These are phyloP conservation scores for Suillus hirtellus DNA, from an alignment of 768 basidiomycete species.

Conservation along the genomic window DNA sequence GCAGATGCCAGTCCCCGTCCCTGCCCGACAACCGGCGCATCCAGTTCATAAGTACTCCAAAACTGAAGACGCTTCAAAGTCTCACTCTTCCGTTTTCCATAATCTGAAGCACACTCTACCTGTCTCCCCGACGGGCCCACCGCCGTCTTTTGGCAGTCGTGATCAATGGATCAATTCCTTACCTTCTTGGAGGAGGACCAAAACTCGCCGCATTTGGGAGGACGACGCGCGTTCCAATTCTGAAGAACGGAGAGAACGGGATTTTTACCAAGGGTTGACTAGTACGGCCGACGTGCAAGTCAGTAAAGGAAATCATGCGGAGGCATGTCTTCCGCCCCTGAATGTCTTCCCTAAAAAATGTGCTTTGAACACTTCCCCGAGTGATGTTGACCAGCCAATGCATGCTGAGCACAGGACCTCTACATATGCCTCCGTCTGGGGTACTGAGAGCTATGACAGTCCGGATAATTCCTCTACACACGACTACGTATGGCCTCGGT, in stretches of 20 bases:
- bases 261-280: conserved; percentile 76
- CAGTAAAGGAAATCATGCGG: conserved; percentile 84
- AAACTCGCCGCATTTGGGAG: conserved; percentile 68
- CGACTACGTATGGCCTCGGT: conserved; percentile 30
- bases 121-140: conserved; percentile 58
- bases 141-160: conserved; percentile 63
- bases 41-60: conserved; percentile 62
- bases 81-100: conserved; percentile 48
- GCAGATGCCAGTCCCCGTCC: conserved; percentile 90
- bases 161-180: conserved; percentile 76
- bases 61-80: conserved; percentile 39
- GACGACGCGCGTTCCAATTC: conserved; percentile 37
- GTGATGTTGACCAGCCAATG: conserved; percentile 34
- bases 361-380: conserved; percentile 9
- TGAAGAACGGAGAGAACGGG: conserved; percentile 41
- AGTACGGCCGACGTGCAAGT: conserved; percentile 74
- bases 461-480: not conserved
- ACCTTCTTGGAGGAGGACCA: conserved; percentile 70
- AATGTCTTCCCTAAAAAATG: conserved; percentile 25
- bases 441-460: no score
- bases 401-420: not conserved
- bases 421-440: not conserved
- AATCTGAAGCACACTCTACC: conserved; percentile 60
- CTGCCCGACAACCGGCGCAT: conserved; percentile 59
- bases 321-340: conserved; percentile 84